Percentiles rank a stretch among this genome's conserved stretches.
Conservation (phyloP, 2,329 filamentous ascomycete genomes). For the Pestalotiopsis sp. region DNA sequence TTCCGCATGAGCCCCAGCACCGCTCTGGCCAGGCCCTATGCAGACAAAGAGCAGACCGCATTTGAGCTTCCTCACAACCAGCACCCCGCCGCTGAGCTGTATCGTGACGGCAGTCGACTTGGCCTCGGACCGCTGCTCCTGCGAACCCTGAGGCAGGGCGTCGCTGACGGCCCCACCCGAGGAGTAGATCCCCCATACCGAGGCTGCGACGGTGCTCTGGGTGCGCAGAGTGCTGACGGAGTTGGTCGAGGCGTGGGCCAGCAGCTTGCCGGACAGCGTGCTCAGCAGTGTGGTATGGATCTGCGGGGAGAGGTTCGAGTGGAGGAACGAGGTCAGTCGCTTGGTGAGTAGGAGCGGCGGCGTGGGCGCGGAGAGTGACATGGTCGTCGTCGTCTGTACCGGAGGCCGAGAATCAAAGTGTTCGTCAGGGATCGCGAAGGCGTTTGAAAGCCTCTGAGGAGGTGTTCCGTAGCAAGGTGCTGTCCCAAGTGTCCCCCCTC, state of each 20-base stretch:
- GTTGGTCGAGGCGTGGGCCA: constrained; percentile 60
- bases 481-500: neutral
- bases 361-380: constrained; percentile 38
- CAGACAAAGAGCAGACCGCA: constrained; percentile 66
- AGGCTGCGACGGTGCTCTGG: constrained; percentile 65
- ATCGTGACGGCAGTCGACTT: constrained; percentile 51
- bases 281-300: constrained; percentile 63
- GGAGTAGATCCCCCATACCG: constrained; percentile 61
- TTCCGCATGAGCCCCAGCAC: constrained; percentile 14
- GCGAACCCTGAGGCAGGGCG: constrained; percentile 35
- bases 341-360: constrained; percentile 66
- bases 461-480: neutral
- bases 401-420: neutral
- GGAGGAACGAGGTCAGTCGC: constrained; percentile 63
- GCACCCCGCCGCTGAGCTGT: constrained; percentile 59
- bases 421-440: neutral
- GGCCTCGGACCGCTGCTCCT: constrained; percentile 16
- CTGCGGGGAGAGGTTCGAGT: constrained; percentile 56
- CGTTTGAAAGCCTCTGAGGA: neutral
- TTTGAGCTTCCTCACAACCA: constrained; percentile 58
- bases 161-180: constrained; percentile 42
- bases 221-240: constrained; percentile 60
- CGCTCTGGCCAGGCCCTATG: constrained; percentile 48
- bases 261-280: constrained; percentile 62
- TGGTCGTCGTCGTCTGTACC: constrained; percentile 12